phyloP scores from a whole-genome alignment of 768 basidiomycete genomes.

The Amanita muscaria region DNA sequence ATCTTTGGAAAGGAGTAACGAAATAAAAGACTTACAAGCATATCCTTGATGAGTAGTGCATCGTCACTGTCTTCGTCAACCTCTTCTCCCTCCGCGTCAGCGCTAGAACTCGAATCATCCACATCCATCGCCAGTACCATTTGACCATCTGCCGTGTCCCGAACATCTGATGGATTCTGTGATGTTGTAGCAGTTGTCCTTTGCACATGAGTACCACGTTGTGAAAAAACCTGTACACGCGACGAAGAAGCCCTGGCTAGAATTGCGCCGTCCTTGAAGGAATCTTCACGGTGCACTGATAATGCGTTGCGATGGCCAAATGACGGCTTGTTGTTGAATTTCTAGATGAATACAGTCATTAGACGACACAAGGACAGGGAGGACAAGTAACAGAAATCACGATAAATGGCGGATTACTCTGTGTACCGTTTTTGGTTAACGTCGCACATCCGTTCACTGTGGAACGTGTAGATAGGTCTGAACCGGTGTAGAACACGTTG shows the following conservation, averaged over 20 bases:
- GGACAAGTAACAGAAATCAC: background rate
- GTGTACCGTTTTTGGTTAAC: background rate
- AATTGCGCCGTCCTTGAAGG: too few species aligned
- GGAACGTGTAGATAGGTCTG: background rate
- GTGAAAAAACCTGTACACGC: background rate
- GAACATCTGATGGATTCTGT: background rate
- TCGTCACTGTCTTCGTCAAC: too few species aligned
- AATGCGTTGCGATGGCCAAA: background rate
- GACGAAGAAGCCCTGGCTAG: background rate
- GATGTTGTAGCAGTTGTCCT: too few species aligned
- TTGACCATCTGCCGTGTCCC: background rate
- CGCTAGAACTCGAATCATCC: conserved; percentile 10
- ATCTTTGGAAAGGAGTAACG: too few species aligned
- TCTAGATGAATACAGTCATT: background rate
- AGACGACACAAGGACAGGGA: background rate
- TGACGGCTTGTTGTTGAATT: background rate
- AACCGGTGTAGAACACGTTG: background rate
- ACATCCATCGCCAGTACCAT: background rate
- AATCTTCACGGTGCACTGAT: background rate
- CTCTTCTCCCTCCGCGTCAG: too few species aligned
- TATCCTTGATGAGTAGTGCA: too few species aligned
- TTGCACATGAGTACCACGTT: background rate
- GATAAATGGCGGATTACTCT: background rate
- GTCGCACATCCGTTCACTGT: background rate
- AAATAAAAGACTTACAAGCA: too few species aligned